phyloP scores from a whole-genome alignment of 202 grass and related monocot genomes.

The Setaria viridis region DNA sequence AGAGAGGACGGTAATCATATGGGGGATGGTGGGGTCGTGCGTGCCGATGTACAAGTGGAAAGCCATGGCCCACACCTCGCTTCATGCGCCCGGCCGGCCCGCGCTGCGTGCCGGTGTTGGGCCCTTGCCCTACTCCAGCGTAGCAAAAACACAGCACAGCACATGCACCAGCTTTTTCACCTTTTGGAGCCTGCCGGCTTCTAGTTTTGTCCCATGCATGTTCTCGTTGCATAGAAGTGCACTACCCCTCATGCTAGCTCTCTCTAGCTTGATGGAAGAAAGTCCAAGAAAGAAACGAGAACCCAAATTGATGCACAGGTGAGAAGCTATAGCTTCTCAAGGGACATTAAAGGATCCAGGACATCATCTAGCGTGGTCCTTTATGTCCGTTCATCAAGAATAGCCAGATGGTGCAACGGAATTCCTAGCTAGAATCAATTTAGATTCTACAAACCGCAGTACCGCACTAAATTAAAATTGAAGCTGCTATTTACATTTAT shows the following conservation, averaged over 20 bases:
- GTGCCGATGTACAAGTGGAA: neutral
- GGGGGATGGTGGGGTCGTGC: neutral
- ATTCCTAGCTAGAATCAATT: neutral
- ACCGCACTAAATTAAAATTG: neutral
- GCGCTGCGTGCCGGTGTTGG: slow-evolving; percentile 10
- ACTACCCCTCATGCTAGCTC: neutral
- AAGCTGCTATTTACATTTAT: too few species aligned
- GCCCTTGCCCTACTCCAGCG: slow-evolving; percentile 22
- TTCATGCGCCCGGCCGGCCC: slow-evolving; percentile 16
- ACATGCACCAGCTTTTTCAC: slow-evolving; percentile 9
- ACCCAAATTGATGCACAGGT: neutral
- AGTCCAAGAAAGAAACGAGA: neutral
- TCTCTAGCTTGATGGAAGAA: neutral
- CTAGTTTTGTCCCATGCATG: slow-evolving; percentile 40
- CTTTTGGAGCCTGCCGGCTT: slow-evolving; percentile 22
- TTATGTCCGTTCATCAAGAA: neutral
- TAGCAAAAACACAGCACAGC: neutral
- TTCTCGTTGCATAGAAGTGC: slow-evolving; percentile 31
- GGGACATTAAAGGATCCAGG: neutral
- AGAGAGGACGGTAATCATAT: slow-evolving; percentile 18
- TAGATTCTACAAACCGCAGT: neutral
- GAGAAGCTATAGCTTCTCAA: neutral
- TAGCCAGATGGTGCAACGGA: neutral
- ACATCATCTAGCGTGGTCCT: neutral
- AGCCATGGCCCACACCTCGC: slow-evolving; percentile 25